Evolutionary conservation across 2,329 filamentous ascomycete genomes (phyloP).

Genomic region (Tolypocladium nubicola): DNA sequence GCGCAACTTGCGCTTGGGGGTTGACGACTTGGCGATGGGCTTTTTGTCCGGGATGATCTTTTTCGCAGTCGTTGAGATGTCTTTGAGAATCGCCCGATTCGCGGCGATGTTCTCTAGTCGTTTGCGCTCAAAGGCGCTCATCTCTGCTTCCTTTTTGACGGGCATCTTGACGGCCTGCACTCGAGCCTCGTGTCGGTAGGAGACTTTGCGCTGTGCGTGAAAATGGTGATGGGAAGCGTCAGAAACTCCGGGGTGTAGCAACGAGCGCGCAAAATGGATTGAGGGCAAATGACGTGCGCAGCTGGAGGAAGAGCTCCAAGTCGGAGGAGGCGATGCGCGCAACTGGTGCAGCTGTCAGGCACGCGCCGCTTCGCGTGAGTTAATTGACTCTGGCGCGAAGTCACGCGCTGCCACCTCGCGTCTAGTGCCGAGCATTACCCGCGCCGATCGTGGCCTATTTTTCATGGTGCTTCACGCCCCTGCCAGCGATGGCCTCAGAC

Average conservation of each 20-base stretch:
- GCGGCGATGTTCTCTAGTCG: slow-evolving; percentile 78
- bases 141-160: slow-evolving; percentile 30
- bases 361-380: not conserved
- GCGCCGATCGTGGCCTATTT: not conserved
- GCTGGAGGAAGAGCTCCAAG: not conserved
- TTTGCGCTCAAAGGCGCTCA: slow-evolving; percentile 81
- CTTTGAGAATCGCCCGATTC: slow-evolving; percentile 70
- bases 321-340: not conserved
- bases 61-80: slow-evolving; percentile 62
- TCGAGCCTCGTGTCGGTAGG: no score
- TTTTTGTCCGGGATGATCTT: slow-evolving; percentile 51
- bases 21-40: slow-evolving; percentile 31
- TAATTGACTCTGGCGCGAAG: slow-evolving; percentile 8
- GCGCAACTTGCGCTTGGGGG: slow-evolving; percentile 18
- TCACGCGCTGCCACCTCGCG: slow-evolving; percentile 5
- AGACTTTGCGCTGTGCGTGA: no score
- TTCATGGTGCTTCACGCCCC: not conserved
- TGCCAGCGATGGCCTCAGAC: not conserved
- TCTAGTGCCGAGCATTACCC: not conserved
- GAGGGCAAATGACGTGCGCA: not conserved
- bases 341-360: not conserved
- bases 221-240: no score
- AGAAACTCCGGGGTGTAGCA: not conserved
- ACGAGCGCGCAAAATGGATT: not conserved
- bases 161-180: slow-evolving; percentile 26